Conservation (phyloP, 805 yeast species). For the Kodamaea nitidulidarum region DNA sequence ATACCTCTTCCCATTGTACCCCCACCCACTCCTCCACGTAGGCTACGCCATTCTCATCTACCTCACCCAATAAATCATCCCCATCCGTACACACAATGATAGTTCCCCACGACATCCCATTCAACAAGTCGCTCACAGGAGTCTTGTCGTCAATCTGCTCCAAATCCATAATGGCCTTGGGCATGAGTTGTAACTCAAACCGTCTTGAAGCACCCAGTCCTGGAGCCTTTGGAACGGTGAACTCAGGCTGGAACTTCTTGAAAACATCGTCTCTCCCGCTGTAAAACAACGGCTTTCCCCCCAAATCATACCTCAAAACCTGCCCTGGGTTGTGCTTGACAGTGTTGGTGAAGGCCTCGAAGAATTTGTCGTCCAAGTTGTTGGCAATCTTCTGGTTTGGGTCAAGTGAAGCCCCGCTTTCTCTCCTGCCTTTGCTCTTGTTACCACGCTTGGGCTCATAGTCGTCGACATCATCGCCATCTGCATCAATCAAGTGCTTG, state of each 20-base stretch:
- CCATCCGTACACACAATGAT: constrained; percentile 75
- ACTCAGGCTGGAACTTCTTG: constrained; percentile 32
- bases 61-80: constrained; percentile 49
- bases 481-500: constrained; percentile 50
- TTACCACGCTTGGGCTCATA: constrained; percentile 1
- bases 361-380: constrained; percentile 68
- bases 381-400: constrained; percentile 36
- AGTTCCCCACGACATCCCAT: constrained; percentile 98
- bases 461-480: constrained; percentile 34
- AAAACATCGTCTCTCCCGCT: constrained; percentile 57
- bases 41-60: constrained; percentile 67
- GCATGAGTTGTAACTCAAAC: constrained; percentile 92
- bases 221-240: constrained; percentile 49
- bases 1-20: constrained; percentile 75
- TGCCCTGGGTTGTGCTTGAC: constrained; percentile 83
- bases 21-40: constrained; percentile 78
- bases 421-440: constrained; percentile 10
- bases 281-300: constrained; percentile 74
- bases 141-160: constrained; percentile 44
- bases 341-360: constrained; percentile 71
- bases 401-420: constrained; percentile 16
- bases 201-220: constrained; percentile 61
- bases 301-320: constrained; percentile 78
- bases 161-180: constrained; percentile 80
- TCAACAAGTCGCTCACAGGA: constrained; percentile 38